Conservation (phyloP, 805 yeast genomes). For the Candida lessepsii region DNA sequence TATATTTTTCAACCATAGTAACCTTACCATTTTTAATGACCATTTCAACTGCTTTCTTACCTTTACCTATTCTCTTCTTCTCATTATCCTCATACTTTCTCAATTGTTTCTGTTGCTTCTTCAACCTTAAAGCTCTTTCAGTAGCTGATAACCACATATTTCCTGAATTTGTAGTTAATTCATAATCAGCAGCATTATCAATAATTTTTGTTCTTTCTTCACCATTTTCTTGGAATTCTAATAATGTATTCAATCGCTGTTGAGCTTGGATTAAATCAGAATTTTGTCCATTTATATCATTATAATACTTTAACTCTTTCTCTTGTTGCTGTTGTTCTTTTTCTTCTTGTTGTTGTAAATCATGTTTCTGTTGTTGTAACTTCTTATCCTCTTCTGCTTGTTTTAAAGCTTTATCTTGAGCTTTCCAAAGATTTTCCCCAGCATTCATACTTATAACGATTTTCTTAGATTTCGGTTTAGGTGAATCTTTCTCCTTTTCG, state of each 20-base stretch:
- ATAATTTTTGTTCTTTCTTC: constrained; percentile 90
- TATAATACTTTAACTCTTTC: constrained; percentile 45
- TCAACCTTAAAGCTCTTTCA: constrained; percentile 84
- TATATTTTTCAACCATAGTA: constrained; percentile 49
- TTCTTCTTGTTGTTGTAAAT: constrained; percentile 19
- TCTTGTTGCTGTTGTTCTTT: constrained; percentile 37
- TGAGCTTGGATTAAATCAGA: constrained; percentile 69
- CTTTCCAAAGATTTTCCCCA: constrained; percentile 62
- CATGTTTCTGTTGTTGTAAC: constrained; percentile 21
- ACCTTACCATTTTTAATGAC: constrained; percentile 81
- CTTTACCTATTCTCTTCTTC: constrained; percentile 64
- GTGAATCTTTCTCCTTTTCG: constrained; percentile 17
- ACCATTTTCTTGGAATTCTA: constrained; percentile 80
- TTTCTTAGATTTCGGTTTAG: constrained; percentile 36
- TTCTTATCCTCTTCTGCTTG: constrained; percentile 48
- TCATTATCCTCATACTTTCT: constrained; percentile 62
- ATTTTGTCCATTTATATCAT: constrained; percentile 42
- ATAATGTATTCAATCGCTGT: constrained; percentile 65
- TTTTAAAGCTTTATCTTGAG: constrained; percentile 65
- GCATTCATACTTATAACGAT: constrained; percentile 55
- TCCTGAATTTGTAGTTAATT: constrained; percentile 48
- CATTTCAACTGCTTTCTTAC: constrained; percentile 73
- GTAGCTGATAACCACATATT: constrained; percentile 83
- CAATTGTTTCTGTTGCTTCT: constrained; percentile 76
- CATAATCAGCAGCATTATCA: constrained; percentile 90